Conservation (phyloP, 148 eudicot genomes). For the Silene uniflora region DNA sequence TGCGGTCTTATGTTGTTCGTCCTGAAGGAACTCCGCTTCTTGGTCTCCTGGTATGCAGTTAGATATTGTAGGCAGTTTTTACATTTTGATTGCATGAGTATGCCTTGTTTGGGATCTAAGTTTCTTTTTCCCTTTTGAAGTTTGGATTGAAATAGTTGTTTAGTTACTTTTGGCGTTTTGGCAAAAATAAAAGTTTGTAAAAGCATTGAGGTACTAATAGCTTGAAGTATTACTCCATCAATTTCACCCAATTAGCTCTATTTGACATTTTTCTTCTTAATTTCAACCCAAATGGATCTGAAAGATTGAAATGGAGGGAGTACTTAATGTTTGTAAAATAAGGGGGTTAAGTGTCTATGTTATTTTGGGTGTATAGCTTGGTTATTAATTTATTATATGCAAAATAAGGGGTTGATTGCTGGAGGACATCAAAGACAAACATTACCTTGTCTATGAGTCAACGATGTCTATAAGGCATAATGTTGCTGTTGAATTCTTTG, state of each 20-base stretch:
- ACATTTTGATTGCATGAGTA: background rate
- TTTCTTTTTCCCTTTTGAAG: background rate
- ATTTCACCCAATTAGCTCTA: too few relatives aligned
- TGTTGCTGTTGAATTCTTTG: too few relatives aligned
- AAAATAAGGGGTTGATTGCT: too few relatives aligned
- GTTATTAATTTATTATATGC: too few relatives aligned
- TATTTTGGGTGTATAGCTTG: too few relatives aligned
- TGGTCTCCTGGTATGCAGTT: conserved; percentile 78
- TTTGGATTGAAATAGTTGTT: background rate
- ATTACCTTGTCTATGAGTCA: too few relatives aligned
- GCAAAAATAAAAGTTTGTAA: background rate
- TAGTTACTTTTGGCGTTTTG: background rate
- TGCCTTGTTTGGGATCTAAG: background rate
- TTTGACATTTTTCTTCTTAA: too few relatives aligned
- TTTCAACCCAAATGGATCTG: too few relatives aligned
- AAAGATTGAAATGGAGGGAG: background rate
- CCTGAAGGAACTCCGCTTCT: conserved; percentile 74
- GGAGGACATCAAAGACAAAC: too few relatives aligned
- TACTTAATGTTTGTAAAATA: background rate
- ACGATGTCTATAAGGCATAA: too few relatives aligned
- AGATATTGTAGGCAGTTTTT: background rate
- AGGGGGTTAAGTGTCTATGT: background rate
- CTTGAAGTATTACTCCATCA: background rate
- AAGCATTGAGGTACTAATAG: background rate
- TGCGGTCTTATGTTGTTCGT: conserved; percentile 71